phyloP scores from a whole-genome alignment of 495 filamentous ascomycete genomes.

The Lophiotrema nucula region DNA sequence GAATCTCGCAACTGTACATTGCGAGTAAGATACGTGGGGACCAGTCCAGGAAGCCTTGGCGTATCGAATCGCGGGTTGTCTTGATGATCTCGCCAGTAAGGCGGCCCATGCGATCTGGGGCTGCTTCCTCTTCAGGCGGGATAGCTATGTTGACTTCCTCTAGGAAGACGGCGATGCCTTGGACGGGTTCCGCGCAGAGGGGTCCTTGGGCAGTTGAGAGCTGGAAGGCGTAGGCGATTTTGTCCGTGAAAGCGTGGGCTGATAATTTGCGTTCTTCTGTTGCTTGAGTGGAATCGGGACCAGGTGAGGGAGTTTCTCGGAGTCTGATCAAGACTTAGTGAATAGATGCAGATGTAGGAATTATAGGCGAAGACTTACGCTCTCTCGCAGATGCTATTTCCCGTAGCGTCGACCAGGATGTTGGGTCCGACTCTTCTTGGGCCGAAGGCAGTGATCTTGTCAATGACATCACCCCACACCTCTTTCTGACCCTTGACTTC shows the following conservation, averaged over 20 bases:
- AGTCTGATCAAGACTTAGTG: constrained; percentile 35
- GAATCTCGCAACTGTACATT: constrained; percentile 98
- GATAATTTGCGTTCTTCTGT: constrained; percentile 51
- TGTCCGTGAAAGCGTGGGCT: constrained; percentile 78
- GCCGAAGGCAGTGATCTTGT: constrained; percentile 85
- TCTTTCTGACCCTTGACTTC: constrained; percentile 66
- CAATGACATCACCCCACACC: constrained; percentile 71
- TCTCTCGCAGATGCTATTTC: constrained; percentile 67
- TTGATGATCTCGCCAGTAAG: constrained; percentile 90
- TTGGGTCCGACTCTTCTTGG: constrained; percentile 84
- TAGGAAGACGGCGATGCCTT: constrained; percentile 88
- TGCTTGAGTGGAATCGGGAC: neutral
- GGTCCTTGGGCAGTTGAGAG: constrained; percentile 86
- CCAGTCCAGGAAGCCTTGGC: constrained; percentile 91
- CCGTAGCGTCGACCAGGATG: constrained; percentile 80
- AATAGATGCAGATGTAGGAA: neutral
- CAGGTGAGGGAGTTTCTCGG: constrained; percentile 22
- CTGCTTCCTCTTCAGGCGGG: constrained; percentile 51
- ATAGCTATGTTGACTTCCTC: constrained; percentile 68
- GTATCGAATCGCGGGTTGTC: constrained; percentile 79
- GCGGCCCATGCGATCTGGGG: constrained; percentile 69
- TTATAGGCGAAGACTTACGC: constrained; percentile 55
- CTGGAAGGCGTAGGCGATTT: constrained; percentile 89
- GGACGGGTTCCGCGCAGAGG: constrained; percentile 88
- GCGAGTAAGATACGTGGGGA: constrained; percentile 87